A percentile compares a stretch with the other conserved stretches of the same genome.
Evolutionary conservation across 371 early-diverging fungal genomes (phyloP).

Genomic region (Cokeromyces recurvatus): DNA sequence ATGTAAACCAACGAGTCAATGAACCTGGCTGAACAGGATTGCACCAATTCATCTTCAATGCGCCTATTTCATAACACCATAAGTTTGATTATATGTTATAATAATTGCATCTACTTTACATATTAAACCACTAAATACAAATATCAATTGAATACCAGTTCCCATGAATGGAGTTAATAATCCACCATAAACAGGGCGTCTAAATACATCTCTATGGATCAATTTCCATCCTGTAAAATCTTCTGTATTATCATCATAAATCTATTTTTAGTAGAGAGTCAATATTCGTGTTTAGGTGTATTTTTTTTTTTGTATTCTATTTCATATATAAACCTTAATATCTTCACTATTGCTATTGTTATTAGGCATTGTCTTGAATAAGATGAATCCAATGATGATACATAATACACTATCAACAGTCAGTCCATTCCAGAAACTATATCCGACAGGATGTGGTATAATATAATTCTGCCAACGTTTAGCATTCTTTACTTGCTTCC

Average conservation of each 20-base stretch:
- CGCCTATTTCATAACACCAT: too few species aligned
- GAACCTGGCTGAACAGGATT: constrained; percentile 39
- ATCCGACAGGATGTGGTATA: constrained; percentile 26
- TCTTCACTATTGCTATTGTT: constrained; percentile 4
- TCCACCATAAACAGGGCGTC: constrained; percentile 45
- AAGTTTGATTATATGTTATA: too few species aligned
- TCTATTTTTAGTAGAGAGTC: too few species aligned
- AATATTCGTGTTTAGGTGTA: too few species aligned
- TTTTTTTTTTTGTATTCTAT: too few species aligned
- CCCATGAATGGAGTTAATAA: constrained; percentile 42
- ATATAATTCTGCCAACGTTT: too few species aligned
- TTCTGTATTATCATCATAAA: constrained; percentile 35
- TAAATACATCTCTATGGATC: constrained; percentile 43
- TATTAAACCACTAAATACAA: constrained; percentile 13
- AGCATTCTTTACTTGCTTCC: constrained; percentile 34
- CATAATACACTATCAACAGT: constrained; percentile 18
- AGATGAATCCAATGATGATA: constrained; percentile 20
- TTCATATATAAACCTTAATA: too few species aligned
- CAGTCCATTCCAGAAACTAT: constrained; percentile 24
- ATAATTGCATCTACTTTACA: too few species aligned
- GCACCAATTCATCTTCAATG: constrained; percentile 11
- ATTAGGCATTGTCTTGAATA: constrained; percentile 28
- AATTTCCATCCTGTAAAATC: constrained; percentile 43
- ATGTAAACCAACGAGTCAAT: constrained; percentile 17
- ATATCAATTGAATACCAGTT: constrained; percentile 32